Percentiles rank a stretch among this genome's conserved stretches.
phyloP scores from a whole-genome alignment of 2,329 filamentous ascomycete genomes.

The Xylaria sp. region DNA sequence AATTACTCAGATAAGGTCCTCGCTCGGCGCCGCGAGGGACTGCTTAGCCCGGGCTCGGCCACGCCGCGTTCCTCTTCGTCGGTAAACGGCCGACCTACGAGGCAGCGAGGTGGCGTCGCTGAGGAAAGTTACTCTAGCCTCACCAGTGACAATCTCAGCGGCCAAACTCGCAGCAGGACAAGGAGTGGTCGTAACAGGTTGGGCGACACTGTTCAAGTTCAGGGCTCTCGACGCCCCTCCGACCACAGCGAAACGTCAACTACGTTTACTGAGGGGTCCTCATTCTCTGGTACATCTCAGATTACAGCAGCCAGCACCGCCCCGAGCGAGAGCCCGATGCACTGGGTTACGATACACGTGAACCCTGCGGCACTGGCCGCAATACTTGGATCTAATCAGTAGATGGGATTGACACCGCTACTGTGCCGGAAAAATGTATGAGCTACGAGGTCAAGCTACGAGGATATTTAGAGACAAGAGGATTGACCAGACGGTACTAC shows the following conservation, averaged over 20 bases:
- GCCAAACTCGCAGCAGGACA: background rate
- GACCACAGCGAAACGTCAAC: background rate
- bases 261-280: background rate
- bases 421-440: background rate
- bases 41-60: background rate
- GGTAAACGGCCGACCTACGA: background rate
- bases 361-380: conserved; percentile 10
- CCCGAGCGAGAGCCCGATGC: background rate
- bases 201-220: background rate
- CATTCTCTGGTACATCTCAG: background rate
- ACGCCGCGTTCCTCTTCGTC: background rate
- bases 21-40: background rate
- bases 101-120: background rate
- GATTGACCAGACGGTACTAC: background rate
- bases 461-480: background rate
- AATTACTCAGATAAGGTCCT: background rate
- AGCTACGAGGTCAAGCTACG: too few relatives aligned
- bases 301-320: background rate
- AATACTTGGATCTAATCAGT: background rate
- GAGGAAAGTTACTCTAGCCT: background rate
- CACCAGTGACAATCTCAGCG: background rate
- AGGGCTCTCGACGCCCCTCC: background rate
- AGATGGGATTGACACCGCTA: background rate
- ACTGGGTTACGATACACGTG: conserved; percentile 2
- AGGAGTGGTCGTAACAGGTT: background rate